phyloP scores from a whole-genome alignment of 768 basidiomycete genomes.

The Russula sp. region DNA sequence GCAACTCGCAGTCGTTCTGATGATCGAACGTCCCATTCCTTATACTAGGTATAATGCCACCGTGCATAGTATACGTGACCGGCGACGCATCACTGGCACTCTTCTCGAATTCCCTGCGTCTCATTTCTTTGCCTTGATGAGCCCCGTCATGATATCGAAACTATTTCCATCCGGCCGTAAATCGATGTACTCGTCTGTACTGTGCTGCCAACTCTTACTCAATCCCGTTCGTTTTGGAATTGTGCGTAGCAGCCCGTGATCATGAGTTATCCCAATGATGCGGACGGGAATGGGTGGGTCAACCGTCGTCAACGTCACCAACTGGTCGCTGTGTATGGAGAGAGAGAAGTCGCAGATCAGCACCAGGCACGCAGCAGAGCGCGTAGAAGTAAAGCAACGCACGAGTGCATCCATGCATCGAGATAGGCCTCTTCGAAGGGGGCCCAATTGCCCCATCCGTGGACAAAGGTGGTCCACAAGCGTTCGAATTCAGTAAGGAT shows the following conservation, averaged over 20 bases:
- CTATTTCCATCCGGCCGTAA: constrained; percentile 96
- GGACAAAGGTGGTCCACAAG: constrained; percentile 72
- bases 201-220: constrained; percentile 23
- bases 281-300: constrained; percentile 64
- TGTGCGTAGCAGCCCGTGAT: constrained; percentile 84
- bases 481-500: constrained; percentile 72
- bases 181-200: constrained; percentile 59
- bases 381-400: constrained; percentile 33
- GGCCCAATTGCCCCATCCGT: constrained; percentile 61
- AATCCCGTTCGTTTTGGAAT: constrained; percentile 46
- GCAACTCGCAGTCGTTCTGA: no score
- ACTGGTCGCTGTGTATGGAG: constrained; percentile 54
- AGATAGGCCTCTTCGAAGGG: constrained; percentile 80
- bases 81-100: no score
- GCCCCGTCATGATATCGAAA: constrained; percentile 88
- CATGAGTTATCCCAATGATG: constrained; percentile 79
- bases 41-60: no score
- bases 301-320: constrained; percentile 74
- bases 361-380: neutral
- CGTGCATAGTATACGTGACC: no score
- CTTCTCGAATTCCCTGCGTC: neutral
- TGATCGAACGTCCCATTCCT: no score
- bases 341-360: neutral
- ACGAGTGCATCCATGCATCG: constrained; percentile 89
- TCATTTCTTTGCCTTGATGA: constrained; percentile 55